These are phyloP conservation scores for Ustilago esculenta DNA, from an alignment of 1,284 basidiomycete species.

Conservation along the genomic window DNA sequence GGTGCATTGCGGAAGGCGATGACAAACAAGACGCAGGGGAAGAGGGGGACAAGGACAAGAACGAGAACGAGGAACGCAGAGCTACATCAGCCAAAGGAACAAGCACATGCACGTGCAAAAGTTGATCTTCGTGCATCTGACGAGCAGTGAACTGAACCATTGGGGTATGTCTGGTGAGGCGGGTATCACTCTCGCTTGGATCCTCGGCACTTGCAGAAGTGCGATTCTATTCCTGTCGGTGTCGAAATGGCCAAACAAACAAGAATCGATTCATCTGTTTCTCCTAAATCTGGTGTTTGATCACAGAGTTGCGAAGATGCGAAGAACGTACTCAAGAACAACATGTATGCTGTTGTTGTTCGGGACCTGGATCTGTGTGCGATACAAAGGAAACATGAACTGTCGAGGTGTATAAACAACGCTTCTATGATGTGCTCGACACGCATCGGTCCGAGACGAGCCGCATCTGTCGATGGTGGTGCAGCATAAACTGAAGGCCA, in stretches of 20 bases:
- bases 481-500: not conserved
- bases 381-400: too few relatives aligned
- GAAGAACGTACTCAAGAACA: conserved; percentile 1
- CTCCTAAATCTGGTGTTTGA: not conserved
- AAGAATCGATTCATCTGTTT: not conserved
- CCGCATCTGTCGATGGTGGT: conserved; percentile 17
- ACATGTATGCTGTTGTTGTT: too few relatives aligned
- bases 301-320: conserved; percentile 1
- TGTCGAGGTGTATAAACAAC: not conserved
- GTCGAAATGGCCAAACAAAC: not conserved
- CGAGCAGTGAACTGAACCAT: conserved; percentile 21
- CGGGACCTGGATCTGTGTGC: too few relatives aligned
- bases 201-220: not conserved
- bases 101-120: conserved; percentile 7
- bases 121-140: too few relatives aligned
- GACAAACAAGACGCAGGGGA: not conserved
- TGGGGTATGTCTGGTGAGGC: conserved; percentile 27
- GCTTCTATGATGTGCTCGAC: not conserved
- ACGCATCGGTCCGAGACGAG: conserved; percentile 6
- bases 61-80: conserved; percentile 1
- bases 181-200: not conserved
- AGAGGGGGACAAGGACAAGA: too few relatives aligned
- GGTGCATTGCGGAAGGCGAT: conserved; percentile 26
- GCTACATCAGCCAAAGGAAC: not conserved
- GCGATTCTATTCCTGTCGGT: conserved; percentile 9